A percentile compares a stretch with the other conserved stretches of the same genome.
Evolutionary conservation across 140 eudicot genomes (phyloP).

Genomic region (Anethum foeniculum): DNA sequence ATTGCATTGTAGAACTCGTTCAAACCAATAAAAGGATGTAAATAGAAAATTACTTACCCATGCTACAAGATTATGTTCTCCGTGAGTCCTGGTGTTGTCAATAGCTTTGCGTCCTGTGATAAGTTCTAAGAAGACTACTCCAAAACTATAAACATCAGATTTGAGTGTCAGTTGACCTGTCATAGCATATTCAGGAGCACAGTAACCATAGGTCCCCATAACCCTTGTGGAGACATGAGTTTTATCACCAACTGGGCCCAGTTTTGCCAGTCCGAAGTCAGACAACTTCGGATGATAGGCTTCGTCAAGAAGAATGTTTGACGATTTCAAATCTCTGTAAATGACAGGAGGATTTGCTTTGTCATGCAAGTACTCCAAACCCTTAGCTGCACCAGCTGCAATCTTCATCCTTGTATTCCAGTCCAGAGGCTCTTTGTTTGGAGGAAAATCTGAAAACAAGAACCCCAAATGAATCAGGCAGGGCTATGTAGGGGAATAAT

Average conservation of each 20-base stretch:
- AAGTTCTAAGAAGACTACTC: conserved; percentile 94
- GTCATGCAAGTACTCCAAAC: conserved; percentile 92
- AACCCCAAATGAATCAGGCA: not conserved
- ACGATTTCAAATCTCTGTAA: conserved; percentile 87
- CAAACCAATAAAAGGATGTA: not conserved
- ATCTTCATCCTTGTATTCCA: conserved; percentile 99
- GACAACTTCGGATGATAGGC: conserved; percentile 90
- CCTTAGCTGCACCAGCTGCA: conserved; percentile 99
- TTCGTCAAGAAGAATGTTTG: conserved; percentile 97
- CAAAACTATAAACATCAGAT: conserved; percentile 95
- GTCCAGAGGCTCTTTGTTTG: conserved; percentile 87
- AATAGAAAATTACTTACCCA: conserved; percentile 53
- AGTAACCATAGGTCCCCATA: conserved; percentile 98
- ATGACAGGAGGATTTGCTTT: conserved; percentile 98
- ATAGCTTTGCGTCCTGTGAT: conserved; percentile 97
- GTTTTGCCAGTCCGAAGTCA: conserved; percentile 93
- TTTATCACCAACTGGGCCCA: conserved; percentile 97
- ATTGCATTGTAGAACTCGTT: not conserved
- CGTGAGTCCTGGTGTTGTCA: conserved; percentile 70
- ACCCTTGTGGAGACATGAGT: conserved; percentile 95
- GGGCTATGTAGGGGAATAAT: not conserved
- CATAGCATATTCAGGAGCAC: conserved; percentile 99
- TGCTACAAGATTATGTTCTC: conserved; percentile 98
- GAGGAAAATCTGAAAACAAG: conserved; percentile 59
- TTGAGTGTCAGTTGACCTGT: conserved; percentile 98